phyloP scores from a whole-genome alignment of 331 rosid genomes.

The Quercus tomentella region DNA sequence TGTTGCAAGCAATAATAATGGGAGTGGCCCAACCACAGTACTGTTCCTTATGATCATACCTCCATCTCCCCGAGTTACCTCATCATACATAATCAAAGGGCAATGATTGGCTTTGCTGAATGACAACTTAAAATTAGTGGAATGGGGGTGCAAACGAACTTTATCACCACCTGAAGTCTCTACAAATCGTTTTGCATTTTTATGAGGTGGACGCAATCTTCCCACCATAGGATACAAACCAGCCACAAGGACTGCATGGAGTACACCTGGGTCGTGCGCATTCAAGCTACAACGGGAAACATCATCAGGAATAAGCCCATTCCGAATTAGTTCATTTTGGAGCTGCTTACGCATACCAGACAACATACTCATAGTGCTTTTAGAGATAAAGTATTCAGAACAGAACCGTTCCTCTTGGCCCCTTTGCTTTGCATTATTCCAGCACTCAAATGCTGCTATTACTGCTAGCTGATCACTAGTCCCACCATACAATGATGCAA shows the following conservation, averaged over 20 bases:
- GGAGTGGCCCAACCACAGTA: conserved; percentile 71
- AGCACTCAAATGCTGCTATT: conserved; percentile 80
- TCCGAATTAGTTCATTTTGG: conserved; percentile 57
- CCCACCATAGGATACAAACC: conserved; percentile 96
- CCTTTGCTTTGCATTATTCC: conserved; percentile 62
- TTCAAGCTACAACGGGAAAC: conserved; percentile 54
- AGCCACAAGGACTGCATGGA: conserved; percentile 75
- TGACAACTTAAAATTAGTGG: conserved; percentile 38
- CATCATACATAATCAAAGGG: conserved; percentile 59
- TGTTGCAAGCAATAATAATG: conserved; percentile 65
- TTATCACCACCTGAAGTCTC: conserved; percentile 56
- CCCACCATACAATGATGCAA: conserved; percentile 78
- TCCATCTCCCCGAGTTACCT: conserved; percentile 70
- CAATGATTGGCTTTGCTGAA: conserved; percentile 3
- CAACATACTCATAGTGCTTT: conserved; percentile 63
- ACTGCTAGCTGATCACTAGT: conserved; percentile 85
- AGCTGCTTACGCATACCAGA: conserved; percentile 81
- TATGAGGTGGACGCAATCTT: conserved; percentile 37
- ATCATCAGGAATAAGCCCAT: conserved; percentile 57
- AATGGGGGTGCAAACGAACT: conserved; percentile 63
- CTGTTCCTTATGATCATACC: conserved; percentile 61
- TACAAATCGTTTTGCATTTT: conserved; percentile 27
- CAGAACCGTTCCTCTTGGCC: conserved; percentile 60
- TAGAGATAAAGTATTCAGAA: conserved; percentile 56
- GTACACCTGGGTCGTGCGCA: conserved; percentile 65